A percentile compares a stretch with the other conserved stretches of the same genome.
phyloP scores from a whole-genome alignment of 345 rosid species.

The Eucalyptus urophylla region DNA sequence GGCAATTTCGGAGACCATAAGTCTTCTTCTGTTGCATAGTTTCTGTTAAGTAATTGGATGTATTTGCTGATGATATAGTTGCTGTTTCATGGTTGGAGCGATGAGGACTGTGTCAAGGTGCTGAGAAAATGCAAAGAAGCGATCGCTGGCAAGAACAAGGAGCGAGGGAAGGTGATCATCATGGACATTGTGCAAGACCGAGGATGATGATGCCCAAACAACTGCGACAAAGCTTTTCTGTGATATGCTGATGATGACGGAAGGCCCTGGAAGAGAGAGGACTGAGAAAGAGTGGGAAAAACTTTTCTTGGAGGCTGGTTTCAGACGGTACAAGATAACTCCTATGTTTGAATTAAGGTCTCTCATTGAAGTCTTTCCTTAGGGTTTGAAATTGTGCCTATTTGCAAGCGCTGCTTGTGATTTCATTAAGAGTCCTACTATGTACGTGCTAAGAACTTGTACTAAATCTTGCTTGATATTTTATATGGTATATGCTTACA shows the following conservation, averaged over 20 bases:
- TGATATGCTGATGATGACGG: conserved; percentile 29
- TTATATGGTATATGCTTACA: not conserved
- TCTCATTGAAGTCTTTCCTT: conserved; percentile 26
- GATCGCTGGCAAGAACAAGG: not conserved
- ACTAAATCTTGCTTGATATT: not conserved
- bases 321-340: conserved; percentile 12
- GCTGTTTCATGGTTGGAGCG: conserved; percentile 21
- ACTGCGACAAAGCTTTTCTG: conserved; percentile 17
- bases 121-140: conserved; percentile 26
- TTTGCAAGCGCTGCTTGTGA: not conserved
- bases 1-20: not conserved
- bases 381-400: not conserved
- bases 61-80: not conserved
- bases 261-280: conserved; percentile 14
- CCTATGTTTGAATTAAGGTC: conserved; percentile 22
- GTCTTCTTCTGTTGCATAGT: not conserved
- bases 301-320: conserved; percentile 15
- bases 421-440: not conserved
- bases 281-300: conserved; percentile 11
- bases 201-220: not conserved
- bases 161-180: conserved; percentile 1
- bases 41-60: not conserved
- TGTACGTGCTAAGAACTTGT: not conserved
- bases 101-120: conserved; percentile 30
- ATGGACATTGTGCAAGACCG: not conserved